Percentiles rank a stretch among this genome's conserved stretches.
phyloP scores from a whole-genome alignment of 2,329 filamentous ascomycete species.

The Fusarium anguioides region DNA sequence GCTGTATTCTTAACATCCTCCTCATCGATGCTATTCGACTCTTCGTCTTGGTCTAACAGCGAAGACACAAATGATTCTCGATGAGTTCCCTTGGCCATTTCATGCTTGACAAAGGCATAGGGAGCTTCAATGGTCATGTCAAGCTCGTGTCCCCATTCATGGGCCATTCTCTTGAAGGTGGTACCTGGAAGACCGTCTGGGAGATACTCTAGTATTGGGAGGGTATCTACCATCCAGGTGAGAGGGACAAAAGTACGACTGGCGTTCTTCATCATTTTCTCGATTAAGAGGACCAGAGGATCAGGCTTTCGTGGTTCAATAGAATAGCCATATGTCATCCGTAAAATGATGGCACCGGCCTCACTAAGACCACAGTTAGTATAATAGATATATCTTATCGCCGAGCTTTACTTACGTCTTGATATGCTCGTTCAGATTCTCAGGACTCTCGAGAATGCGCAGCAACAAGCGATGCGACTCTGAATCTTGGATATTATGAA shows the following conservation, averaged over 20 bases:
- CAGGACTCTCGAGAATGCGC: not conserved
- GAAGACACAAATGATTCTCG: slow-evolving; percentile 38
- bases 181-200: slow-evolving; percentile 44
- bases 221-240: slow-evolving; percentile 25
- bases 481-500: not conserved
- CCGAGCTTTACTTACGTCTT: not conserved
- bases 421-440: not conserved
- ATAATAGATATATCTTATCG: accelerated
- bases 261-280: slow-evolving; percentile 1
- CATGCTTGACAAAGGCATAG: slow-evolving; percentile 37
- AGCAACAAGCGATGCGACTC: not conserved
- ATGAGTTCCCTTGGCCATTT: slow-evolving; percentile 29
- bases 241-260: not conserved
- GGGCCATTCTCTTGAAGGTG: slow-evolving; percentile 40
- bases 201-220: slow-evolving; percentile 43
- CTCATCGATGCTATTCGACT: not conserved
- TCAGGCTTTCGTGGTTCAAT: slow-evolving; percentile 38
- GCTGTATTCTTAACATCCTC: not conserved
- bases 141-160: slow-evolving; percentile 31
- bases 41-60: not conserved
- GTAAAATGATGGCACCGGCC: slow-evolving; percentile 35
- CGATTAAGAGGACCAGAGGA: slow-evolving; percentile 40
- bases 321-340: slow-evolving; percentile 45
- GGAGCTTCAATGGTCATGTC: slow-evolving; percentile 30
- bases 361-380: slow-evolving; percentile 13